Percentiles rank a stretch among this genome's conserved stretches.
phyloP scores from a whole-genome alignment of 352 stramenopile species.

The Pythium rishiriense region DNA sequence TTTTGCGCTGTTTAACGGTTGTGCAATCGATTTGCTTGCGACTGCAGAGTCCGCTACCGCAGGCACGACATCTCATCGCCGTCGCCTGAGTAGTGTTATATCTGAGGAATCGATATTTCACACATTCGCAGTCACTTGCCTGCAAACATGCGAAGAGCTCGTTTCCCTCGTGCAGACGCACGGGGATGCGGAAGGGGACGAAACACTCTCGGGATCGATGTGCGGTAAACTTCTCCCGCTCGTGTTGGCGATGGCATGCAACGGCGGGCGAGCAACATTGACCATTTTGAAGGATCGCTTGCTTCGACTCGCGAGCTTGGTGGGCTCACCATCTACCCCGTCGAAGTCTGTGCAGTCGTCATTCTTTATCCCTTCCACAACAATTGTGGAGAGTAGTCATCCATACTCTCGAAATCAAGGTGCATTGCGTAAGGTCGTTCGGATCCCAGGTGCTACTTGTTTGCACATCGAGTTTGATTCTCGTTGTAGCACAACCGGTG shows the following conservation, averaged over 20 bases:
- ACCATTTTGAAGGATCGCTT: conserved; percentile 11
- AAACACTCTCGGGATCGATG: conserved; percentile 6
- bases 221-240: conserved; percentile 26
- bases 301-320: conserved; percentile 1
- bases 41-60: background rate
- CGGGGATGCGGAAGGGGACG: background rate
- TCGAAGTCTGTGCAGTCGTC: background rate
- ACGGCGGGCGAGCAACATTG: conserved; percentile 11
- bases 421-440: conserved; percentile 58
- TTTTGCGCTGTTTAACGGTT: conserved; percentile 22
- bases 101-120: conserved; percentile 37
- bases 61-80: background rate
- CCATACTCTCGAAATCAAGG: conserved; percentile 65
- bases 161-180: background rate
- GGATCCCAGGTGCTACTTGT: conserved; percentile 49
- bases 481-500: conserved; percentile 52
- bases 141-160: conserved; percentile 30
- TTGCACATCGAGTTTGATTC: conserved; percentile 74
- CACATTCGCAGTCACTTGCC: conserved; percentile 41
- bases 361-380: background rate
- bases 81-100: conserved; percentile 8
- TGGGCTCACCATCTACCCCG: background rate
- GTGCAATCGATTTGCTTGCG: conserved; percentile 21
- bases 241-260: conserved; percentile 21
- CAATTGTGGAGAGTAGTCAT: conserved; percentile 63